Conservation (phyloP, 768 basidiomycete genomes). For the Kwoniella shandongensis region DNA sequence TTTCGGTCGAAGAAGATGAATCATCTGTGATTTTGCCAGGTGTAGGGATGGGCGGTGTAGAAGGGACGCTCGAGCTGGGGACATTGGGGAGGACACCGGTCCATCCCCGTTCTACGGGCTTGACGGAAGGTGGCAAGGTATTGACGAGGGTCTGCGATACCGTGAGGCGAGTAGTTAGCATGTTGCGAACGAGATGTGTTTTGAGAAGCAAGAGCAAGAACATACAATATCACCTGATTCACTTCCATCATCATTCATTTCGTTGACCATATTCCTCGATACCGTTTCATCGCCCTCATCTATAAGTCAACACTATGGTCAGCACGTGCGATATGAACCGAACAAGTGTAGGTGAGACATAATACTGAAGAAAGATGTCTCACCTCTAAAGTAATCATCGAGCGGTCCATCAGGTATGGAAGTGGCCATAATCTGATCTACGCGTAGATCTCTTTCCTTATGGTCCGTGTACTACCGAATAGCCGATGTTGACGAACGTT, state of each 20-base stretch:
- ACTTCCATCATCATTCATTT: neutral
- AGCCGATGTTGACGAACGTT: too few species aligned
- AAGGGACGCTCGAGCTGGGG: conserved; percentile 15
- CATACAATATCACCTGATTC: conserved; percentile 14
- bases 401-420: conserved; percentile 20
- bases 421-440: conserved; percentile 11
- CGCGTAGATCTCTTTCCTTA: too few species aligned
- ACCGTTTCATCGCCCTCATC: neutral
- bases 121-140: neutral
- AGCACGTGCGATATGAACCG: too few species aligned
- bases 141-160: conserved; percentile 2
- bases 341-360: too few species aligned
- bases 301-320: too few species aligned
- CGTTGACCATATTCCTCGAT: neutral
- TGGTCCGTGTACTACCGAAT: too few species aligned
- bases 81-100: conserved; percentile 17
- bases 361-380: too few species aligned
- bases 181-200: too few species aligned
- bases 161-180: neutral
- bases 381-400: conserved; percentile 28
- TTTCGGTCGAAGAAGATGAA: conserved; percentile 2
- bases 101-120: conserved; percentile 9
- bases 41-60: neutral
- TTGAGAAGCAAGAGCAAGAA: neutral
- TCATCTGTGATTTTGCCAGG: conserved; percentile 10